phyloP scores from a whole-genome alignment of 2,329 filamentous ascomycete species.

The Decorospora gaudefroyi region DNA sequence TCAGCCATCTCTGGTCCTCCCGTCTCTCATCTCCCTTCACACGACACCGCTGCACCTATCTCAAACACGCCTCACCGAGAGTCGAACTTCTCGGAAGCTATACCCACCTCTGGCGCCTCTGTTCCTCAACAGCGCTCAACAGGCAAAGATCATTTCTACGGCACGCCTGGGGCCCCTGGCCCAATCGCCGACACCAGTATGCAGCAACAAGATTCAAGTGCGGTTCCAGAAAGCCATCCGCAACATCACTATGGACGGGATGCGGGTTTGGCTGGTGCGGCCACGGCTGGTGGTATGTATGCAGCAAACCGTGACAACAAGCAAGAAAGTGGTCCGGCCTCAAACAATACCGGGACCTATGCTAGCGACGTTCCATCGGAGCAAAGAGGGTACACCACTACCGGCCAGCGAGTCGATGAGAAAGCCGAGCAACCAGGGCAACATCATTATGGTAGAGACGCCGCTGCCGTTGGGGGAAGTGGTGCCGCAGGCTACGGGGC shows the following conservation, averaged over 20 bases:
- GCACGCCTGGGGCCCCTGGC: slow-evolving; percentile 16
- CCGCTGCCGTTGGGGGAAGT: slow-evolving; percentile 38
- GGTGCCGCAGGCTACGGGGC: slow-evolving; percentile 41
- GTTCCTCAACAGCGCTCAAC: not conserved
- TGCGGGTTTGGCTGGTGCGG: slow-evolving; percentile 25
- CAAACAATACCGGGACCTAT: slow-evolving; percentile 38
- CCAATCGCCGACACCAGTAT: slow-evolving; percentile 5
- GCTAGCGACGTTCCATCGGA: slow-evolving; percentile 38
- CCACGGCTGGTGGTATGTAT: slow-evolving; percentile 22
- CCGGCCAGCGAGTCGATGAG: slow-evolving; percentile 34
- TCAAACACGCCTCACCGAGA: slow-evolving; percentile 3
- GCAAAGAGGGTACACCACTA: slow-evolving; percentile 33
- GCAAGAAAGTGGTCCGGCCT: slow-evolving; percentile 26
- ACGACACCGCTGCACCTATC: slow-evolving; percentile 2
- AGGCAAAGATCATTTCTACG: slow-evolving; percentile 12
- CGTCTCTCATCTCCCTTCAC: slow-evolving; percentile 5
- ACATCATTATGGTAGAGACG: slow-evolving; percentile 34
- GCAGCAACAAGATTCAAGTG: slow-evolving; percentile 1
- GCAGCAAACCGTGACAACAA: slow-evolving; percentile 24
- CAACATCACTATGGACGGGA: slow-evolving; percentile 36
- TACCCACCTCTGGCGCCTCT: slow-evolving; percentile 3
- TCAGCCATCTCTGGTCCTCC: slow-evolving; percentile 17
- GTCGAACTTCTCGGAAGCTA: slow-evolving; percentile 7
- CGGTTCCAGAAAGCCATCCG: slow-evolving; percentile 4
- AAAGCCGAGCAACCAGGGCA: slow-evolving; percentile 18